phyloP scores from a whole-genome alignment of 2,329 filamentous ascomycete species.

The Curvularia lunata region DNA sequence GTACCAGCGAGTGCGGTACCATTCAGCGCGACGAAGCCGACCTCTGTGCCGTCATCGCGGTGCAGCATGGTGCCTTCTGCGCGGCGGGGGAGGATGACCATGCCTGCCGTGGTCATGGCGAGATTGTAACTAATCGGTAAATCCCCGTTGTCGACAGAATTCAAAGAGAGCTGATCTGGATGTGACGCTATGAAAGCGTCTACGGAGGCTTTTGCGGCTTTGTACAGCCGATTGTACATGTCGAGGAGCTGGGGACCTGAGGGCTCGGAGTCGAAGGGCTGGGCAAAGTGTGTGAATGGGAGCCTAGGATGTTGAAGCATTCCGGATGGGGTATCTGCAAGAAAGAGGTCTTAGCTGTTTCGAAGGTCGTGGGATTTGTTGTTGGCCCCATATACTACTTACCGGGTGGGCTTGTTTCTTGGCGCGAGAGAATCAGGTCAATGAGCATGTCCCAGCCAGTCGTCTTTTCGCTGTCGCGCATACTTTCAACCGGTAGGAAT shows the following conservation, averaged over 20 bases:
- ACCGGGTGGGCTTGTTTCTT: constrained; percentile 12
- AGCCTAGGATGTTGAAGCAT: constrained; percentile 39
- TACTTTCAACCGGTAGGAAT: constrained; percentile 69
- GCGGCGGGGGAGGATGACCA: constrained; percentile 61
- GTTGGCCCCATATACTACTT: not conserved
- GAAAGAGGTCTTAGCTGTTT: constrained; percentile 12
- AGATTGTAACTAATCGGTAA: constrained; percentile 64
- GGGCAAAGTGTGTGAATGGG: constrained; percentile 60
- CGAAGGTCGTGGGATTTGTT: not conserved
- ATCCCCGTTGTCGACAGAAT: constrained; percentile 43
- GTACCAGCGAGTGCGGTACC: constrained; percentile 64
- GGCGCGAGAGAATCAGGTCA: constrained; percentile 47
- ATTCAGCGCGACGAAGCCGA: constrained; percentile 59
- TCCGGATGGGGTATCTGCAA: constrained; percentile 11
- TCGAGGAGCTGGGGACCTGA: constrained; percentile 44
- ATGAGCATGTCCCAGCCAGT: constrained; percentile 58
- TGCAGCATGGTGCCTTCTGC: constrained; percentile 54
- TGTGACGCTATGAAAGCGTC: constrained; percentile 52
- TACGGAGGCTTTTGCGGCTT: constrained; percentile 41
- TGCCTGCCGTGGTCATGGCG: constrained; percentile 60
- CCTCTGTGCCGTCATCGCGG: constrained; percentile 46
- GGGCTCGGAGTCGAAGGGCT: constrained; percentile 50
- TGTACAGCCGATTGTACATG: constrained; percentile 46
- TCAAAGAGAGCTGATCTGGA: constrained; percentile 35
- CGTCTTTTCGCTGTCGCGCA: constrained; percentile 57